Base-by-base conservation (phyloP, 202 grass and related monocot genomes). In the Eragrostis tef region DNA sequence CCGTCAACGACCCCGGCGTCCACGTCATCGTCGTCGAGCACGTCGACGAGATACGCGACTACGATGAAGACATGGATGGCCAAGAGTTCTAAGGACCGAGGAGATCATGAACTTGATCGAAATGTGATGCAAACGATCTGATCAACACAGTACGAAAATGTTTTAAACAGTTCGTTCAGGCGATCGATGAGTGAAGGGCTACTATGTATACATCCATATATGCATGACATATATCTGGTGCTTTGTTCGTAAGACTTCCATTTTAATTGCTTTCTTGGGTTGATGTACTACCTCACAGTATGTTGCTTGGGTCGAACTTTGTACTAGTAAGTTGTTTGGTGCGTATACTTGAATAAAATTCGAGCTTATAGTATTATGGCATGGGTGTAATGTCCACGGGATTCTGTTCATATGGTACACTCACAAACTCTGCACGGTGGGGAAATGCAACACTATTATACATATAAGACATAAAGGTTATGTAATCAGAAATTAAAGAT, bases 1-100 rank as follows among this genome's bases (percentile, higher is more conserved):
- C 59, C 59, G 87, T 81, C 69, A 87, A 91, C 64, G 96, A 98
- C 77, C 87, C 90, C 4, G 92, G 96, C 44, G 90, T 91, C 14
- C 87, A 98, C 77, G 73, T 90, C 50, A 54, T 90, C 41, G 31
- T 87, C 17, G 70, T 88, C 6, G 89, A 95, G 66, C 79, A 85
- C 66, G 80, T 91, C n/a, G 87, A 91, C 83, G 83, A 90, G 34
- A 84, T 88, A 1, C 77, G 84, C 25, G 90, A 88, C 66, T 88
- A 62, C 41, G 87, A 79, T 25, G 81, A 80, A 7, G 49, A 67
- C 25, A 74, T 80, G 12, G 49, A 67, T 17, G 71, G 47, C 15
- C 54, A 83, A 44, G 52, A 51, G 16, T 62, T 26, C 24, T 62
- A 31, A 31, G 29, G 29, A 17, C 6, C 45, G 84, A 0, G 64